phyloP scores from a whole-genome alignment of 208 protist genomes.

The Naegleria fowleri region DNA sequence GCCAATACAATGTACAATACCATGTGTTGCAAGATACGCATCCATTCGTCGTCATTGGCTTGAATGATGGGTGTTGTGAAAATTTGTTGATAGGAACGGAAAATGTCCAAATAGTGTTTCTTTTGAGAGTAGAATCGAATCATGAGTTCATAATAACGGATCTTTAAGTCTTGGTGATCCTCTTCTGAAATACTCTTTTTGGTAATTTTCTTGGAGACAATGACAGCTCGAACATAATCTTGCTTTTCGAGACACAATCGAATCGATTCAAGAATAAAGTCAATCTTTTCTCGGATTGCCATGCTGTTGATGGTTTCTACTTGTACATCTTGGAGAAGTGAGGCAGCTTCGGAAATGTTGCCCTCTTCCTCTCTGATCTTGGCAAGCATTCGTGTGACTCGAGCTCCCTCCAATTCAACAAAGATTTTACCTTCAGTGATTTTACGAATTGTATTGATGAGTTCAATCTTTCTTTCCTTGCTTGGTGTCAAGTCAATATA shows the following conservation, averaged over 20 bases:
- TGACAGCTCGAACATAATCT: constrained; percentile 82
- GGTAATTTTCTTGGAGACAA: constrained; percentile 88
- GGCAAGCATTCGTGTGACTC: background rate
- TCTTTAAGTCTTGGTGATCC: constrained; percentile 64
- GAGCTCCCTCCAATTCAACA: constrained; percentile 9
- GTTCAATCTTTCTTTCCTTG: background rate
- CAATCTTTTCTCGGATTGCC: constrained; percentile 86
- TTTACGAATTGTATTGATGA: constrained; percentile 4
- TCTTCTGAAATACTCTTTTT: constrained; percentile 61
- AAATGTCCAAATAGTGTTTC: constrained; percentile 35
- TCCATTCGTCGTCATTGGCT: constrained; percentile 12
- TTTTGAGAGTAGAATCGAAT: constrained; percentile 33
- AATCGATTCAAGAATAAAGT: constrained; percentile 89
- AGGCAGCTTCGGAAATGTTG: constrained; percentile 74
- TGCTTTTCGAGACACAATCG: constrained; percentile 81
- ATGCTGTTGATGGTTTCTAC: constrained; percentile 95
- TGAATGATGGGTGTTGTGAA: constrained; percentile 37
- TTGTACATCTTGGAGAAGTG: constrained; percentile 85
- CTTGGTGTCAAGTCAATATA: constrained; percentile 1
- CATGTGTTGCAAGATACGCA: constrained; percentile 40
- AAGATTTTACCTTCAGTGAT: constrained; percentile 27
- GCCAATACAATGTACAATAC: constrained; percentile 51
- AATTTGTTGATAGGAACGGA: constrained; percentile 23
- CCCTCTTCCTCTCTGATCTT: constrained; percentile 74
- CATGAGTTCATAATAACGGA: constrained; percentile 42